phyloP scores from a whole-genome alignment of 805 yeast genomes.

The Starmerella apicola region DNA sequence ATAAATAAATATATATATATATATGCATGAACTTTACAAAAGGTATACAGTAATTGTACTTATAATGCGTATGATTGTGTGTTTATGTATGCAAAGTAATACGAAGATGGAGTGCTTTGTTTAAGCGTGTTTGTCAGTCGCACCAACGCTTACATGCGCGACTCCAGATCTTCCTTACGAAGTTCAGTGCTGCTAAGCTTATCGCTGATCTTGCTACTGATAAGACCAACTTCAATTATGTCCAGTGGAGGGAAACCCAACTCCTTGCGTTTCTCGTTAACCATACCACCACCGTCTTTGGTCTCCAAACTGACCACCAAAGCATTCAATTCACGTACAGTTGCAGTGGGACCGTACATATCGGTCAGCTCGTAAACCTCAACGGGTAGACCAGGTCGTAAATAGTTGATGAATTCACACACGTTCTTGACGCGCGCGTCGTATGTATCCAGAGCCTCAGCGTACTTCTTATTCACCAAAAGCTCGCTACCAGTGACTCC shows the following conservation, averaged over 20 bases:
- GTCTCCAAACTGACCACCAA: slow-evolving; percentile 77
- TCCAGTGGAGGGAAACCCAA: slow-evolving; percentile 42
- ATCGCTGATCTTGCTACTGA: slow-evolving; percentile 36
- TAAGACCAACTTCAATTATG: slow-evolving; percentile 52
- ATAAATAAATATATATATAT: not conserved
- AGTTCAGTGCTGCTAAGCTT: slow-evolving; percentile 79
- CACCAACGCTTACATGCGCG: too few relatives aligned
- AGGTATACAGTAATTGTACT: too few relatives aligned
- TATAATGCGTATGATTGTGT: too few relatives aligned
- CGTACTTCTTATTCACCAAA: slow-evolving; percentile 60
- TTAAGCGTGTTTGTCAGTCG: too few relatives aligned
- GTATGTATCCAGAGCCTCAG: slow-evolving; percentile 50
- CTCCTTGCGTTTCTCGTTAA: slow-evolving; percentile 52
- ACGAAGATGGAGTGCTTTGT: too few relatives aligned
- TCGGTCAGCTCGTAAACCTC: slow-evolving; percentile 60
- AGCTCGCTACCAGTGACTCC: slow-evolving; percentile 76
- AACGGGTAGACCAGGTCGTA: slow-evolving; percentile 37
- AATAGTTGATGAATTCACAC: slow-evolving; percentile 35
- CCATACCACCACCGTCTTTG: slow-evolving; percentile 53
- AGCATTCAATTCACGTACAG: slow-evolving; percentile 58
- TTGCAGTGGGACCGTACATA: slow-evolving; percentile 89
- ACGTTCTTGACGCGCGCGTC: slow-evolving; percentile 40
- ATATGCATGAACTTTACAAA: not conserved
- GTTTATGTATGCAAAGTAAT: too few relatives aligned
- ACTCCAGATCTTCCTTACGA: slow-evolving; percentile 34